Conservation (phyloP, 345 rosid species). For the Dimocarpus longan region DNA sequence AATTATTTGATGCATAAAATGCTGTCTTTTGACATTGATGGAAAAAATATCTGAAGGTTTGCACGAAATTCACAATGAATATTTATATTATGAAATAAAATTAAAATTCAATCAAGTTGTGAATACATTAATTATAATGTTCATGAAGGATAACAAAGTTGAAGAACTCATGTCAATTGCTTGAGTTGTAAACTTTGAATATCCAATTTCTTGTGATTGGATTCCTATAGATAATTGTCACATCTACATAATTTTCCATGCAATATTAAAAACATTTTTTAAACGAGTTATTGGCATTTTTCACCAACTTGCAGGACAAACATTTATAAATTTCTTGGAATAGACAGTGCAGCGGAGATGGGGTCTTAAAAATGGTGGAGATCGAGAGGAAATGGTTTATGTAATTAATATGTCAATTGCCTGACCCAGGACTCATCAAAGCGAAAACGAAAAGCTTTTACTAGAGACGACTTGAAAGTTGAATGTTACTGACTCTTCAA, state of each 20-base stretch:
- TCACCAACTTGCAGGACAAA: neutral
- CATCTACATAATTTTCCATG: neutral
- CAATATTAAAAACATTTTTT: neutral
- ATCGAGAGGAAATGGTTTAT: neutral
- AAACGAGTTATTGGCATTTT: neutral
- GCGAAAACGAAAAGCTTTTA: neutral
- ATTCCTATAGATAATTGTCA: neutral
- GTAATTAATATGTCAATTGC: neutral
- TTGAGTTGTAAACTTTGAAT: neutral
- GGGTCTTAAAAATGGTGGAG: neutral
- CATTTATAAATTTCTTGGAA: too few relatives aligned
- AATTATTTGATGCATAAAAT: too few relatives aligned
- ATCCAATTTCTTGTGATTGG: neutral
- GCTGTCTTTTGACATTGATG: too few relatives aligned
- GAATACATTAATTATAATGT: neutral
- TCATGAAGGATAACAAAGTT: too few relatives aligned
- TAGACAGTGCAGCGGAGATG: neutral
- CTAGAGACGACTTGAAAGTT: neutral
- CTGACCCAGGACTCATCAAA: neutral
- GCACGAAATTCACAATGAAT: neutral
- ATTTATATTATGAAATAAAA: neutral
- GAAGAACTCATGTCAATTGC: too few relatives aligned
- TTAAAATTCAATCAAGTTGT: neutral
- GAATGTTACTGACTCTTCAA: neutral
- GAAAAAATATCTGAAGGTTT: too few relatives aligned